These are phyloP conservation scores for Fusarium proliferatum DNA, from an alignment of 2,329 filamentous ascomycete genomes.

Conservation along the genomic window DNA sequence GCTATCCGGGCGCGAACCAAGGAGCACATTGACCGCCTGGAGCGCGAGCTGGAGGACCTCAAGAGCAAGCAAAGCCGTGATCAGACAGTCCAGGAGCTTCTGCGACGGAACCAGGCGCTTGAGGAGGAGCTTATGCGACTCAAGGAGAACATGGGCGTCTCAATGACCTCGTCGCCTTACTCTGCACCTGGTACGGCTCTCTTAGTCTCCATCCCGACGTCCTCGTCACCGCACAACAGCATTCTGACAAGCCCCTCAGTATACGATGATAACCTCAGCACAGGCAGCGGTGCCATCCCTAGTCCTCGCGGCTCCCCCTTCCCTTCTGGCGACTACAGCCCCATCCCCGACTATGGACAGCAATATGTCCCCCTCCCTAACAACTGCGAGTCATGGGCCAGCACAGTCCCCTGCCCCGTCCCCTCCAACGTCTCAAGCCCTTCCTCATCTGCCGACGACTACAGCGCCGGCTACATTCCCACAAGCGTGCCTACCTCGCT, in stretches of 20 bases:
- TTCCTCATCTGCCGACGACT: conserved; percentile 63
- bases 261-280: conserved; percentile 56
- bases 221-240: not conserved
- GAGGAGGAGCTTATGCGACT: conserved; percentile 63
- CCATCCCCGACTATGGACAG: conserved; percentile 56
- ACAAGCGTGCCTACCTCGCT: conserved; percentile 61
- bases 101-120: conserved; percentile 64
- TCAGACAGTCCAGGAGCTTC: conserved; percentile 62
- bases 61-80: conserved; percentile 61
- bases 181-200: conserved; percentile 52
- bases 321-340: conserved; percentile 57
- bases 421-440: conserved; percentile 64
- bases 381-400: conserved; percentile 60
- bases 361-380: conserved; percentile 53
- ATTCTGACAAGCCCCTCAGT: conserved; percentile 45
- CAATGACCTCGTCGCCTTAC: conserved; percentile 55
- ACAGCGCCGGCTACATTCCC: conserved; percentile 58
- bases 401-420: conserved; percentile 56
- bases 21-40: conserved; percentile 83
- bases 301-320: conserved; percentile 60
- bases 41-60: conserved; percentile 80
- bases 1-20: conserved; percentile 89
- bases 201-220: conserved; percentile 4
- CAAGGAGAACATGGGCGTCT: conserved; percentile 58
- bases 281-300: conserved; percentile 53